Base-by-base conservation (phyloP, 2,329 filamentous ascomycete species). In the Microthyrium microscopicum region DNA sequence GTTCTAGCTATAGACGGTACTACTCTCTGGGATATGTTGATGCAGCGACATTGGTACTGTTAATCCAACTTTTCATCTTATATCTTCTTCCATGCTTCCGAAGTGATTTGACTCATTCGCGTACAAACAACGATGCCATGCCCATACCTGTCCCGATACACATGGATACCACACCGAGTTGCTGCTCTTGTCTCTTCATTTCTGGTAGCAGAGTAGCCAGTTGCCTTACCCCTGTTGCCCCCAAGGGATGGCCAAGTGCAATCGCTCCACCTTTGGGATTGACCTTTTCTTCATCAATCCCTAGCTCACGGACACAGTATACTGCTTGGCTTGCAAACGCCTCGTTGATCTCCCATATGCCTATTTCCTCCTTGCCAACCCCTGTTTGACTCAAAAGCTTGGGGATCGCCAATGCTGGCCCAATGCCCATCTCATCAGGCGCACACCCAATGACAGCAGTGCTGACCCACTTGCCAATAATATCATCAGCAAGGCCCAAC, bases 211-310 rank as follows among this genome's bases (percentile, higher is more conserved):
- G 53, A 32, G 80, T 87, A 30, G 73, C 73, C 45, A 84, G 57
- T 67, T 92, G 77, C 43, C 85, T 65, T 20, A 79, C 82, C 21
- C 82, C 83, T 4, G 85, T 94, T 20, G 84, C 85, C 29, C 87
- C 85, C 1, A 94, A 66, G 5, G 85, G 85, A 53, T 94, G 87
- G 2, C 87, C 87, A 17, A 94, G 59, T n/a, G 87, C 85, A 53
- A 94, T 93, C 3, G 85, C 87, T 20, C 87, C 85, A 39, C 87
- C 87, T 46, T 91, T 84, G 1, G 83, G 83, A 57, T 95, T 95
- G 13, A 94, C 78, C 56, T 69, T 76, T 5, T 70, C 70, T 35
- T 69, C 57, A 44, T 75, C 73, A 15, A 87, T 58, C 0, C 74
- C 77, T 8, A 89, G 50, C 46, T 72, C 67, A 39, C 82, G 61